Base-by-base conservation (phyloP, 331 rosid species). In the Spiraea crenata region DNA sequence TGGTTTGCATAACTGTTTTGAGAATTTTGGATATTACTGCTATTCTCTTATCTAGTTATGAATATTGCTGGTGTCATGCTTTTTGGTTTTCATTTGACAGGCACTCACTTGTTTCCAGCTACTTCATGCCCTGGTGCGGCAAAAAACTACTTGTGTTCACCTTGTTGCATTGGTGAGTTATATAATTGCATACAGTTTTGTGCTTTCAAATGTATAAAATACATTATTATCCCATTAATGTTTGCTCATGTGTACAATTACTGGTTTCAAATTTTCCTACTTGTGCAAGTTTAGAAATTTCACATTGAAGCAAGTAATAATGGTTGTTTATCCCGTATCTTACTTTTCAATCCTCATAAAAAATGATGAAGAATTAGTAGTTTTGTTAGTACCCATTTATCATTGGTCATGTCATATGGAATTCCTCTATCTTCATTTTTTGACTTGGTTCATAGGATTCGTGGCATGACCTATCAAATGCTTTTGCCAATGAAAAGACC, bases 121-220 rank as follows among this genome's bases (percentile, higher is more conserved):
- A 79, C 92, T 91, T 75, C 91, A 83, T 77, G 83, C 97, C 6
- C 88, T 93, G 67, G 97, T 93, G 85, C 96, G 71, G 84, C 95
- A 79, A 73, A 93, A 86, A 78, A 90, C 86, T 83, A 86, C 91
- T 64, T 91, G 99, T 76, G 74, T 80, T 67, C 91, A 91, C 68
- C 96, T 93, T 76, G 88, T 89, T 80, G 72, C 88, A 31, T 81
- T 93, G 93, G 99, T 93, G 74, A 83, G 99, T 87, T 72, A 55
- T 47, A 60, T 54, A 58, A 9, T 51, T 63, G 52, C 65, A 40
- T 69, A n/a, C 45, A 59, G 69, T 16, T 62, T 59, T 13, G 42
- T 39, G 35, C 39, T 71, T 75, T 11, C 15, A 62, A 31, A 73
- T 72, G 57, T 52, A 49, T 51, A 45, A 63, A 71, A 71, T 48